Base-by-base conservation (phyloP, 2,329 filamentous ascomycete species). In the Penicillium sp. region DNA sequence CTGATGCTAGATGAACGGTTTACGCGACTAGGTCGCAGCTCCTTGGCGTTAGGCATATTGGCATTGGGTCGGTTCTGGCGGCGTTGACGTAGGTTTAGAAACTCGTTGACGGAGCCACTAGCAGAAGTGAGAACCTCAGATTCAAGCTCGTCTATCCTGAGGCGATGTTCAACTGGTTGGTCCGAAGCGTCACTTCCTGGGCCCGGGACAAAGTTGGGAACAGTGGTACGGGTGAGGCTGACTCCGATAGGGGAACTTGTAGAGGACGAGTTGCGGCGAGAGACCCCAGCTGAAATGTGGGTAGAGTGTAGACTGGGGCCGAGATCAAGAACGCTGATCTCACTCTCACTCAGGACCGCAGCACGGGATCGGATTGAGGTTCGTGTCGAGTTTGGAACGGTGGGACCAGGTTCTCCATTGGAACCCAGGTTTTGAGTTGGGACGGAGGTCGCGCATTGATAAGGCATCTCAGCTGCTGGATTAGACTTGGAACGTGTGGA, bases 291-390 rank as follows among this genome's bases (percentile, higher is more conserved):
- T 12, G 19, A 37, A 5, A 7, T 6, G 21, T 33, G 17, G 31
- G 13, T 19, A 34, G 28, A 35, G 7, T 31, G 17, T 1, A 59
- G 26, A 31, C 55, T 54, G 0, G 60, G 59, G 1, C 61, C 60
- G 1, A 65, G 45, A 43, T 64, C 63, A 2, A 65, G 53, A 5
- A 54, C 33, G 26, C 59, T 63, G 49, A 64, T 63, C 5, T 64
- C 60, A 22, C 57, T 61, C 15, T 64, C 59, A 31, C 55, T 59
- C 7, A 52, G 45, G 9, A 51, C 37, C 12, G 19, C 12, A 4
- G 43, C 15, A 19, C 45, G 33, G 8, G 44, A 5, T 24, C 37
- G 37, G 6, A 31, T n/a, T 6, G 24, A n/a, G 22, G 9, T 17
- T 19, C 24, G 42, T 3, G 17, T 19, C 3, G 35, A 17, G 24